Base-by-base conservation (phyloP, 129 eudicot species). In the Saussurea involucrata region DNA sequence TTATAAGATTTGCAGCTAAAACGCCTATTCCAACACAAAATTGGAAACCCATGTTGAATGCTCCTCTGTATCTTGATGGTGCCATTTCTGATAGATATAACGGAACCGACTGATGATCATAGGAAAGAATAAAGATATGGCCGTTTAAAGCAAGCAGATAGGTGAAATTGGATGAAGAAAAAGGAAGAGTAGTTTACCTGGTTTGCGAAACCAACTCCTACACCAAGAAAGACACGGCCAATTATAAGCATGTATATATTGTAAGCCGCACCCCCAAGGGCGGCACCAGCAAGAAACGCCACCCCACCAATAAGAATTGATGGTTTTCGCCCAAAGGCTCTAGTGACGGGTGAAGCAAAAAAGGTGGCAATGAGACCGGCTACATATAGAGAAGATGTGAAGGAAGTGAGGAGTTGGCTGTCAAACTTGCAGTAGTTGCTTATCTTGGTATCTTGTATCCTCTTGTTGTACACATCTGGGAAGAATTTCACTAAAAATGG, bases 371-470 rank as follows among this genome's bases (percentile, higher is more conserved):
- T 63, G 36, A 90, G 85, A 68, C 85, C 89, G 24, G 92, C 84
- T 24, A 83, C n/a, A n/a, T 85, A 87, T 65, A 81, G 81, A 2
- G 88, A 87, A 28, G 92, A 87, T 17, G 92, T 87, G 82, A 84
- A 88, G 5, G 80, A 44, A 4, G 87, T 80, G 61, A 89, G 76
- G 8, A 83, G 82, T 29, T 89, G 85, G 72, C 85, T 89, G 46
- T 88, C 86, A 46, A 85, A 88, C 76, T 85, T 88, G 86, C 92
- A 88, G 78, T 88, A 88, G 83, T 86, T 88, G 85, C 88, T 85
- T 34, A 81, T 71, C 60, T 69, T 73, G 34, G 83, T 73, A 63
- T 86, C 87, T 68, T 81, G 22, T 42, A 42, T 67, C 90, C 79
- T 86, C 73, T 77, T 89, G 12, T 15, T 84, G 78, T 81, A 84